Evolutionary conservation across 2,329 filamentous ascomycete genomes (phyloP), one percentile per base, ranked within the genome.

Genomic region (Neofusicoccum cordaticola): DNA sequence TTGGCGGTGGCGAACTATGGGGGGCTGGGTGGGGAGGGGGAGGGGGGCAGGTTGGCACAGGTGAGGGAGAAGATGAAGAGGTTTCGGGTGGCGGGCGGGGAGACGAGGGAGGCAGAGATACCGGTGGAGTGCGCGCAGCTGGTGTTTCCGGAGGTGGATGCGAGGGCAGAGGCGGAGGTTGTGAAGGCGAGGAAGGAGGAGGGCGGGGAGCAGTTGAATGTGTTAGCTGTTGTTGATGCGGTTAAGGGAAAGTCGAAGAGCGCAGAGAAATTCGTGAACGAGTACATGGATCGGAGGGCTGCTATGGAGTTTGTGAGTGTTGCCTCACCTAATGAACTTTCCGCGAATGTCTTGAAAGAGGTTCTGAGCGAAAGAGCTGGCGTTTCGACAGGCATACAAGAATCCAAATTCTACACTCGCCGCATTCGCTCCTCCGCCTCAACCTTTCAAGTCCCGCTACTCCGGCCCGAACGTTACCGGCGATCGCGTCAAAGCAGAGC

Each of bases 381-480:
- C 19, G 45, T 19, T 9, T 7, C 12, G 13, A 51, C 22, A 51
- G 15, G 22, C 48, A 13, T 34, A 51, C 2, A 51, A 51, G 3
- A 22, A 51, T 35, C 27, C 27, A 31, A 35, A 51, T 22, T 31
- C 15, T 5, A 34, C 48, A 22, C 48, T 51, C 27, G 27, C 48
- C 12, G 9, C 27, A 4, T 27, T 51, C 13, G 12, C 48, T 34
- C 48, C 48, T 34, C 22, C 48, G 5, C 22, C 12, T 12, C 9
- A 51, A 34, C 13, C 48, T 8, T 65, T 62, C 37, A 35, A 34
- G 17, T 63, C 63, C 19, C 58, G 53, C n/a, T 63, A 48, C 37
- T 17, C 41, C 3, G 57, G 51, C 35, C 63, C 42, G 39, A 65
- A 65, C 51, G 27, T 65, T 41, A 63, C 63, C 19, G 63, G 63